Percentiles rank a stretch among this genome's conserved stretches.
phyloP scores from a whole-genome alignment of 495 filamentous ascomycete species.

The Tetracladium marchalianum region DNA sequence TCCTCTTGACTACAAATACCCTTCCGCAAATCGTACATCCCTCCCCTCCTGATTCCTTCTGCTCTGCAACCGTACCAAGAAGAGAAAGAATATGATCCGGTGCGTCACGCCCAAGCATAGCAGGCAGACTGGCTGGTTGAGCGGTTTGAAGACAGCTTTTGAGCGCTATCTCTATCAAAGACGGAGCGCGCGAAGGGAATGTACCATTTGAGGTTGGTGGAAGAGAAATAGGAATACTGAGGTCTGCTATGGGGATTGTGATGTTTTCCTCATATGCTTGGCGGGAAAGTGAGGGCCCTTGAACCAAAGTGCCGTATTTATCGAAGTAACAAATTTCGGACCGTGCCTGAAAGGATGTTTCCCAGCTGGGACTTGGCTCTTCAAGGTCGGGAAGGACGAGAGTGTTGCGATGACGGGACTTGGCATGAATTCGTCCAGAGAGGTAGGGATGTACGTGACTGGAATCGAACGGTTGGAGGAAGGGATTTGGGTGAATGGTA shows the following conservation, averaged over 20 bases:
- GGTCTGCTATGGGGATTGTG: constrained; percentile 1
- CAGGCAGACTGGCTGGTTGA: constrained; percentile 12
- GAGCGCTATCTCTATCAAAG: constrained; percentile 19
- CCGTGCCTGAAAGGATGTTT: constrained; percentile 11
- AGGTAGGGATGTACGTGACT: too few relatives aligned
- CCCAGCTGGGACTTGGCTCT: constrained; percentile 4
- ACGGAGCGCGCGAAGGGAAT: constrained; percentile 15
- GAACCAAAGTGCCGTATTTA: constrained; percentile 8
- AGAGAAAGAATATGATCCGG: constrained; percentile 28
- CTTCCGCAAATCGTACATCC: constrained; percentile 51
- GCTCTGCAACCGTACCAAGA: constrained; percentile 21
- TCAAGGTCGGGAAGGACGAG: neutral
- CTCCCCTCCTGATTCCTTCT: constrained; percentile 39
- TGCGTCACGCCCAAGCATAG: constrained; percentile 6
- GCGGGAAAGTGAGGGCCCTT: constrained; percentile 21
- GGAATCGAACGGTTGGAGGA: constrained; percentile 25
- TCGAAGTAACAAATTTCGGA: constrained; percentile 18
- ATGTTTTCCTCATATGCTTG: constrained; percentile 2
- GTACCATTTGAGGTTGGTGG: constrained; percentile 1
- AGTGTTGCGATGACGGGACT: neutral
- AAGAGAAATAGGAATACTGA: constrained; percentile 4
- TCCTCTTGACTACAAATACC: constrained; percentile 45
- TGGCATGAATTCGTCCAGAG: too few relatives aligned
- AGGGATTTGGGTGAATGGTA: constrained; percentile 37
- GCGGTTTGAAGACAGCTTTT: constrained; percentile 12